Evolutionary conservation across 768 basidiomycete species (phyloP).

Genomic region (Austroboletus eburneus): DNA sequence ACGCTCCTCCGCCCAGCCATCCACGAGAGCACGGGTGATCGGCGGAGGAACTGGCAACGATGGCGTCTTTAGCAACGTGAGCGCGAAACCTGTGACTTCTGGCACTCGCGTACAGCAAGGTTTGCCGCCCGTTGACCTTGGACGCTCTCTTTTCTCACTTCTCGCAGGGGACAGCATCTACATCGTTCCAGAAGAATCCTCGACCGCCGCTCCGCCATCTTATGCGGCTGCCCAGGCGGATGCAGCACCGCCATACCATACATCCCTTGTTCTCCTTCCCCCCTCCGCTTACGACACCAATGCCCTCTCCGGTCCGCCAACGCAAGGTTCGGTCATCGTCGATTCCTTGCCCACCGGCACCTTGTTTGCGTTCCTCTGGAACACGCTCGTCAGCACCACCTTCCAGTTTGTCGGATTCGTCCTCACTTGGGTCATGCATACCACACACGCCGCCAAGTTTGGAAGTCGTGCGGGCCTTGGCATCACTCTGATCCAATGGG

Average conservation of each 20-base stretch:
- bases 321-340: constrained; percentile 76
- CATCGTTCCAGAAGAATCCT: constrained; percentile 76
- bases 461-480: constrained; percentile 94
- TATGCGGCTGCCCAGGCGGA: constrained; percentile 92
- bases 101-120: constrained; percentile 61
- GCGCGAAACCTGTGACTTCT: constrained; percentile 67
- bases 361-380: constrained; percentile 88
- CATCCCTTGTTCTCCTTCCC: constrained; percentile 93
- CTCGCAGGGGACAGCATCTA: constrained; percentile 62
- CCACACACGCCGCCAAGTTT: constrained; percentile 88
- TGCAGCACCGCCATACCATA: constrained; percentile 97
- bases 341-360: constrained; percentile 83
- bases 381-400: constrained; percentile 86
- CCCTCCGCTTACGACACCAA: constrained; percentile 32
- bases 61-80: constrained; percentile 95
- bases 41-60: constrained; percentile 76
- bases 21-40: constrained; percentile 32
- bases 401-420: constrained; percentile 97
- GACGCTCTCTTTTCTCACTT: not conserved
- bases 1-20: constrained; percentile 38
- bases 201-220: constrained; percentile 84
- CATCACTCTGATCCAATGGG: constrained; percentile 95
- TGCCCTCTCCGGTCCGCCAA: constrained; percentile 37
- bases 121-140: constrained; percentile 2
- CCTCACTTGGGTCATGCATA: constrained; percentile 90